A percentile compares a stretch with the other conserved stretches of the same genome.
phyloP scores from a whole-genome alignment of 139 green algal genomes.

The Volvox reticuliferus region DNA sequence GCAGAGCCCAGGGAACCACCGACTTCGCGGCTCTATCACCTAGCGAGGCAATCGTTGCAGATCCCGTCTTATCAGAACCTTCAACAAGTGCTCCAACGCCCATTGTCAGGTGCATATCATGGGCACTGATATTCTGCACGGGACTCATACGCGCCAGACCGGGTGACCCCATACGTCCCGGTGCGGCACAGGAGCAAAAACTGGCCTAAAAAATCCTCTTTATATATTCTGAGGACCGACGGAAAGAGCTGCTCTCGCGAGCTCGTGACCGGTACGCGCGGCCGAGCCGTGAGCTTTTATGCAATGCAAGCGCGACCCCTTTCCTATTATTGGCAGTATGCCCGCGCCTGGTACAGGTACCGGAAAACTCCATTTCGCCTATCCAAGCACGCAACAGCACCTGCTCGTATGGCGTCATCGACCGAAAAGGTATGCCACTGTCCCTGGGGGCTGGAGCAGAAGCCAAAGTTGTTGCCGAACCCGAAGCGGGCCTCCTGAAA shows the following conservation, averaged over 20 bases:
- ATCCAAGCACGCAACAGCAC: conserved; percentile 96
- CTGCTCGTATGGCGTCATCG: conserved; percentile 94
- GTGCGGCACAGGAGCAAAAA: neutral
- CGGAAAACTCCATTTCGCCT: conserved; percentile 88
- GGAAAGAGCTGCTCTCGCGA: conserved; percentile 93
- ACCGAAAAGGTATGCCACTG: conserved; percentile 76
- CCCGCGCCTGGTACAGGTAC: conserved; percentile 60
- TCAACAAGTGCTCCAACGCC: conserved; percentile 37
- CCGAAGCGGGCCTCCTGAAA: too few species aligned
- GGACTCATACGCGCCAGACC: too few species aligned
- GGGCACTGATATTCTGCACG: neutral
- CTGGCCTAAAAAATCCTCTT: conserved; percentile 71
- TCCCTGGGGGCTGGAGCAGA: too few species aligned
- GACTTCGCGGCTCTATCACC: neutral
- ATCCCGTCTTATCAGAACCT: conserved; percentile 10
- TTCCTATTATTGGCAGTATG: neutral
- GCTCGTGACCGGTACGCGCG: conserved; percentile 83
- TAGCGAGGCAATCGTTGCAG: conserved; percentile 4
- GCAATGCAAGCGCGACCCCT: neutral
- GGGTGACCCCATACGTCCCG: neutral
- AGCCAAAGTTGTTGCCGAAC: too few species aligned
- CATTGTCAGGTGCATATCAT: conserved; percentile 11
- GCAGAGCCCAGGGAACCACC: conserved; percentile 1
- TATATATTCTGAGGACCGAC: conserved; percentile 95
- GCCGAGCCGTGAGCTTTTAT: neutral